Conservation (phyloP, 305 asterid species). For the Fraxinus angustifolia region DNA sequence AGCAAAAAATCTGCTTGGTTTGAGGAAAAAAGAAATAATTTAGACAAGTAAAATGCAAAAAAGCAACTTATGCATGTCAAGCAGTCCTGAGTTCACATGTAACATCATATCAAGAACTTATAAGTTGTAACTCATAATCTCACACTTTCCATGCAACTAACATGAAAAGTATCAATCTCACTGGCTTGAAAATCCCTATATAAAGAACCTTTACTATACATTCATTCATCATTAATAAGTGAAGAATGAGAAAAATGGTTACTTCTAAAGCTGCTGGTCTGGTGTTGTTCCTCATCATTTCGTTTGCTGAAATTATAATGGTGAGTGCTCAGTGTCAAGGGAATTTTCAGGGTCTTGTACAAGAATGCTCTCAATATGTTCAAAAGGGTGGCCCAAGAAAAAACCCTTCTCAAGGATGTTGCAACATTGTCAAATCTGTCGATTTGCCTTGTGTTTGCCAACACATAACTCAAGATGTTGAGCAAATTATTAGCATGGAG, state of each 20-base stretch:
- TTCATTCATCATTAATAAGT: background rate
- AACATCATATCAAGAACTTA: no score
- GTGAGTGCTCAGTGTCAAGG: constrained; percentile 61
- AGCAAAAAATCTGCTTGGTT: background rate
- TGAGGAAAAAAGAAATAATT: background rate
- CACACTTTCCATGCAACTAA: background rate
- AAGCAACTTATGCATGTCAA: background rate
- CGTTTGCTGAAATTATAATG: constrained; percentile 5
- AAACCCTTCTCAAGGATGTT: constrained; percentile 50
- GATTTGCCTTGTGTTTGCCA: constrained; percentile 55
- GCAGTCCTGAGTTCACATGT: no score
- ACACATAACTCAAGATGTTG: constrained; percentile 37
- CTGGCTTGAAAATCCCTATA: background rate
- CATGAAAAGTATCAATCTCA: background rate
- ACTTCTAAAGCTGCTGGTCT: constrained; percentile 7
- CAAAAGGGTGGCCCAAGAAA: constrained; percentile 41
- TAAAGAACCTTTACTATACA: background rate
- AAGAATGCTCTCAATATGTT: constrained; percentile 53
- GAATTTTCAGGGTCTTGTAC: constrained; percentile 48
- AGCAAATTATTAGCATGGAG: constrained; percentile 52
- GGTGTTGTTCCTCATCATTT: constrained; percentile 14
- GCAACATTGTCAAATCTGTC: constrained; percentile 38
- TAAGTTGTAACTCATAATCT: background rate
- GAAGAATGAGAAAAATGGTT: constrained; percentile 21
- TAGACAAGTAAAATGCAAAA: background rate